A percentile compares a stretch with the other conserved stretches of the same genome.
phyloP scores from a whole-genome alignment of 305 asterid species.

The Fraxinus baroniana region DNA sequence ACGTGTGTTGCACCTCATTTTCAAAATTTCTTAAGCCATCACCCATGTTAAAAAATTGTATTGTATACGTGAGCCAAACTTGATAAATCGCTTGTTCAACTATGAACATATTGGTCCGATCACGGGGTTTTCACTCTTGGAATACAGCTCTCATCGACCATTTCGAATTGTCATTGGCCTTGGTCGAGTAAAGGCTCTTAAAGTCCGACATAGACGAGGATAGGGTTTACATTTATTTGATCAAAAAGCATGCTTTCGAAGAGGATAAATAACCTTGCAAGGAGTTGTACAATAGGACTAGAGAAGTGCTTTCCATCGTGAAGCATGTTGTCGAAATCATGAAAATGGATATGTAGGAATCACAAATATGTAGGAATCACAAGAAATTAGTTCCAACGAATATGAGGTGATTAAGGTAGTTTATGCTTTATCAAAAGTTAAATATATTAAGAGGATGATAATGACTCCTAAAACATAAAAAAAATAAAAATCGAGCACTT shows the following conservation, averaged over 20 bases:
- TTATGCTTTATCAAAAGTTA: background rate
- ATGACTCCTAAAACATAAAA: background rate
- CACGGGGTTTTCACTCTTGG: background rate
- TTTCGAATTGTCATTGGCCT: background rate
- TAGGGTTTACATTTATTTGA: background rate
- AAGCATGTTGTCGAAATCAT: background rate
- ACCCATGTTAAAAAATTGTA: too few species aligned
- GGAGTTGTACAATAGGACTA: background rate
- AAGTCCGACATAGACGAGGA: background rate
- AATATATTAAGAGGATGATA: background rate
- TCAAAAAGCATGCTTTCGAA: background rate
- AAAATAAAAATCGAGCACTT: background rate
- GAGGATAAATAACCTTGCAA: background rate
- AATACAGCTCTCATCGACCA: background rate
- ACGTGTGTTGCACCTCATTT: background rate
- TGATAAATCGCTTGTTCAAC: background rate
- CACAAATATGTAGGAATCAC: too few species aligned
- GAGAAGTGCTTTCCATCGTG: background rate
- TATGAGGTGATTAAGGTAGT: background rate
- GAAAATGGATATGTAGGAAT: background rate
- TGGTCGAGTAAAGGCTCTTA: background rate
- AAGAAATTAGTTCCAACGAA: too few species aligned
- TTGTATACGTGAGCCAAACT: too few species aligned
- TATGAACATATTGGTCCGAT: too few species aligned
- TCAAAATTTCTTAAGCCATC: too few species aligned